These are phyloP conservation scores for Populus euphratica DNA, from an alignment of 345 rosid genomes.

Conservation along the genomic window DNA sequence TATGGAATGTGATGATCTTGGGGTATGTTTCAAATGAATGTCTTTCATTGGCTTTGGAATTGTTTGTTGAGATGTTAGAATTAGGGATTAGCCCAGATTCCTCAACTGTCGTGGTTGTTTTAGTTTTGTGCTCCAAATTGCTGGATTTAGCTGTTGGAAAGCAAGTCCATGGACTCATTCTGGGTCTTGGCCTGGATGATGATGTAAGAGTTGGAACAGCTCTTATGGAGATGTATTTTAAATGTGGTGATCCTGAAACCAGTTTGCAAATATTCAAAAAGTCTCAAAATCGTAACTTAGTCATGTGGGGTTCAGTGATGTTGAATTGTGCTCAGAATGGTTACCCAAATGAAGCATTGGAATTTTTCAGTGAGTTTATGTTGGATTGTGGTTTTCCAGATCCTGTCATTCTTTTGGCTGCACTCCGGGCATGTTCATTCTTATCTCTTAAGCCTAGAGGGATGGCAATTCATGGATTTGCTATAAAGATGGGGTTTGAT, in stretches of 20 bases:
- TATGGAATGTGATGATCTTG: constrained; percentile 47
- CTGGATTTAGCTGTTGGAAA: constrained; percentile 24
- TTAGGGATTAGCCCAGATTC: constrained; percentile 35
- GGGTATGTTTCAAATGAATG: constrained; percentile 36
- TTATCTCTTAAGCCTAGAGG: constrained; percentile 32
- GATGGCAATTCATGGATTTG: constrained; percentile 38
- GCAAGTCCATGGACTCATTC: constrained; percentile 35
- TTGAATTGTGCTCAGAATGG: constrained; percentile 31
- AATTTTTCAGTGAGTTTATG: constrained; percentile 30
- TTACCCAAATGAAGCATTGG: constrained; percentile 28
- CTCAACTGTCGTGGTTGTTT: constrained; percentile 34
- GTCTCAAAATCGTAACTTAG: constrained; percentile 24
- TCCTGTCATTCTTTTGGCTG: constrained; percentile 36
- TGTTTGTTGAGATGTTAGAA: constrained; percentile 35
- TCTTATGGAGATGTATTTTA: constrained; percentile 42
- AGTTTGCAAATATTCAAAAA: constrained; percentile 32
- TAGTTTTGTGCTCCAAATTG: constrained; percentile 33
- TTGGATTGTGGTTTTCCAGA: constrained; percentile 33
- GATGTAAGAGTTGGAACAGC: constrained; percentile 40
- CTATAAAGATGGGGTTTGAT: constrained; percentile 28
- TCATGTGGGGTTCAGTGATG: constrained; percentile 43
- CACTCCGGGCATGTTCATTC: constrained; percentile 39
- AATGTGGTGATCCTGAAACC: constrained; percentile 35
- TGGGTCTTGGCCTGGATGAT: constrained; percentile 27
- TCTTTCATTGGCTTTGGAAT: constrained; percentile 28